Base-by-base conservation (phyloP, 495 filamentous ascomycete genomes). In the Tirmania nivea region DNA sequence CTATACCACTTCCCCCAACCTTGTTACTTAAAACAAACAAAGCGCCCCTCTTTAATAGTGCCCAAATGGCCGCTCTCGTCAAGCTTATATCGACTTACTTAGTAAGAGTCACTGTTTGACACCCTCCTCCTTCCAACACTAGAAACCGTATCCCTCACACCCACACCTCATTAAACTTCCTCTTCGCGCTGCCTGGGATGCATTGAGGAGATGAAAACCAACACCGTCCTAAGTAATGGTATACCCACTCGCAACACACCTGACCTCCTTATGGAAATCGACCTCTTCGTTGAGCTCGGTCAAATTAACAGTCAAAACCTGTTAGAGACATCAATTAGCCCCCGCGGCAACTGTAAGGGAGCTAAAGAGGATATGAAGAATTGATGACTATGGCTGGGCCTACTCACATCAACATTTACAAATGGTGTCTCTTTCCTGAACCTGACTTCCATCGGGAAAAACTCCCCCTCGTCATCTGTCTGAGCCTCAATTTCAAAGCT, bases 381-480 rank as follows among this genome's bases (percentile, higher is more conserved):
- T 45, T 19, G 17, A 45, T 14, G 39, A 2, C 6, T n/a, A 50
- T 50, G 16, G 7, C 42, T 19, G 14, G 3, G 11, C 34, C 11
- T 21, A 65, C 79, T 77, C 73, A 88, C 89, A 73, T 92, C 85
- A 54, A 95, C 83, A 61, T 90, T 84, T 35, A 94, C 77, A 64
- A 89, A 87, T 20, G 89, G 89, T 52, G 72, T 78, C 42, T 79
- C 74, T 71, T 93, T 94, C 35, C 81, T 78, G 70, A 96, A 96
- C 31, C 77, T 78, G 34, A 95, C 83, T 49, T 75, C 79, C 88
- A 96, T 95, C 1, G 89, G 89, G 79, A 96, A 96, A 69, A 95
- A 95, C 56, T 92, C 86, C 52, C 80, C 78, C 66, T 94, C 89
- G 53, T 78, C 77, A 49, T 79, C 78, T 34, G 84, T 85, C 60